Evolutionary conservation across 352 stramenopile species (phyloP), one percentile per base, ranked within the genome.

Genomic region (Globisporangium paroecandrum): DNA sequence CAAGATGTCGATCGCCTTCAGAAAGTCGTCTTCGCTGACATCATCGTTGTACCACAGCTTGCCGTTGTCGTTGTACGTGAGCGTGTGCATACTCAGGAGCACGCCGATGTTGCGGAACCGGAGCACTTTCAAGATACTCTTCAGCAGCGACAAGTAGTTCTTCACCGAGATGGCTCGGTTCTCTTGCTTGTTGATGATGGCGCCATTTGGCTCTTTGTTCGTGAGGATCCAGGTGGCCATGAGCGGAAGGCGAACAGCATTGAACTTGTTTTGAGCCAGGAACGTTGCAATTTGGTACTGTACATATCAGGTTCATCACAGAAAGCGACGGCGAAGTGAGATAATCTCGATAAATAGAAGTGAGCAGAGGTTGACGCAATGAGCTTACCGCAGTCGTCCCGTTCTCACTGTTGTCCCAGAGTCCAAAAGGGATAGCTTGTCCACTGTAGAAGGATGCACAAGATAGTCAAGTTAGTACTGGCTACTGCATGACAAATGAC

Each of bases 351-450:
- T 20, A 7, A 15, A 20, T 13, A 47, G 13, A 47, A 47, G 13
- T 7, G 18, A 47, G 13, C 2, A 47, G 38, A 47, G 15, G 15
- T 22, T 22, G 15, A 0, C 3, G 15, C 15, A n/a, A 49, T 38
- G 49, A 10, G 65, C 75, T 24, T 66, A 84, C 77, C 27, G 77
- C 85, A 2, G 85, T 93, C 2, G 85, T 93, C 47, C 83, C 85
- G 57, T 91, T 93, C 1, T 88, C 65, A 7, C 62, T 63, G 62
- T 93, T 93, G 58, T 87, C 75, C 85, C 85, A 93, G n/a, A 93
- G 61, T 20, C 85, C 85, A 24, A 93, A 73, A 0, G 85, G 85
- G n/a, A 91, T 86, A 18, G 77, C 80, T 29, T 85, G 78, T 22
- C 77, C 76, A 22, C 74, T 81, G 53, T 34, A 66, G 22, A 2